A percentile compares a stretch with the other conserved stretches of the same genome.
phyloP scores from a whole-genome alignment of 2,329 filamentous ascomycete species.

The Exophiala calicioides region DNA sequence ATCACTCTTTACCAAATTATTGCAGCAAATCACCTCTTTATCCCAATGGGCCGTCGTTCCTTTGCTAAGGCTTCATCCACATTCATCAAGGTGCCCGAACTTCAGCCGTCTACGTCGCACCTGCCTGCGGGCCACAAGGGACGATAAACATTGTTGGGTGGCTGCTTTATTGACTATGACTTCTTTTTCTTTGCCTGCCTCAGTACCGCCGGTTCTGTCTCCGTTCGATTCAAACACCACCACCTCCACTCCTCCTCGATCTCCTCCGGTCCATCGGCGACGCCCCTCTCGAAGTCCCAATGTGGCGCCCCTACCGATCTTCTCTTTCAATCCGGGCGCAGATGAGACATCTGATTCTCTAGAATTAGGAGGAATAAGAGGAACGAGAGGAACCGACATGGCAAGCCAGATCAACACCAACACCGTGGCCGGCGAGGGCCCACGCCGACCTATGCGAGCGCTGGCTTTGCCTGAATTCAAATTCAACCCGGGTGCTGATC shows the following conservation, averaged over 20 bases:
- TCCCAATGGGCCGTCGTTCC: slow-evolving; percentile 24
- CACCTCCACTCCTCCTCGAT: slow-evolving; percentile 18
- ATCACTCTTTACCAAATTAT: slow-evolving; percentile 17
- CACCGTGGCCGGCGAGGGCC: slow-evolving; percentile 12
- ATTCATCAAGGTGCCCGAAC: slow-evolving; percentile 24
- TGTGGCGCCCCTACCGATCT: slow-evolving; percentile 25
- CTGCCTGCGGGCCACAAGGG: slow-evolving; percentile 28
- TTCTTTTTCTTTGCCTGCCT: slow-evolving; percentile 27
- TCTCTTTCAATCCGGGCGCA: slow-evolving; percentile 28
- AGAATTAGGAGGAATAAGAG: slow-evolving; percentile 8
- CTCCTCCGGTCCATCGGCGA: slow-evolving; percentile 21
- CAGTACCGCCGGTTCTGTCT: slow-evolving; percentile 17
- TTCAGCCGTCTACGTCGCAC: slow-evolving; percentile 13
- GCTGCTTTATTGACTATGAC: slow-evolving; percentile 56
- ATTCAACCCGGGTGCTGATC: slow-evolving; percentile 33
- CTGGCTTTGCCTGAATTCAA: slow-evolving; percentile 30
- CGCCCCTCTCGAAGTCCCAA: slow-evolving; percentile 28
- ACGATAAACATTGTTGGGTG: slow-evolving; percentile 16
- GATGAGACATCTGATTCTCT: slow-evolving; percentile 16
- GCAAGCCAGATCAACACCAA: background rate
- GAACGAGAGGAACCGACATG: slow-evolving; percentile 8
- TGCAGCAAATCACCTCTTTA: slow-evolving; percentile 11
- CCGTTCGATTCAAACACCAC: slow-evolving; percentile 19
- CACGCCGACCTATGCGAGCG: slow-evolving; percentile 16
- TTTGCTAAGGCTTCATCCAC: slow-evolving; percentile 15